Evolutionary conservation across 2,329 filamentous ascomycete genomes (phyloP), one percentile per base, ranked within the genome.

Genomic region (Claviceps digitariae): DNA sequence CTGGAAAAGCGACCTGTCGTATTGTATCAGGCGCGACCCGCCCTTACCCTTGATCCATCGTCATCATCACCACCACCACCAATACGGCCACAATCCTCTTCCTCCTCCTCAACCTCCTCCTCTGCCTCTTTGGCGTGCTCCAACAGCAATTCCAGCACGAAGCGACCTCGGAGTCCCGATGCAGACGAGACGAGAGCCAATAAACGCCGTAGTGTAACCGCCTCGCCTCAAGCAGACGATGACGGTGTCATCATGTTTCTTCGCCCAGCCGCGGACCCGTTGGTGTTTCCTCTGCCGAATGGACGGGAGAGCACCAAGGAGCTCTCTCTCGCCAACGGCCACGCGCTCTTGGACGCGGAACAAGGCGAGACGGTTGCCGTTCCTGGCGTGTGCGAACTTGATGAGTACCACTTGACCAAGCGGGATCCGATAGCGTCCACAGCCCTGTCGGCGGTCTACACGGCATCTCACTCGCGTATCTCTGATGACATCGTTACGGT

Each of bases 211-310:
- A 63, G 67, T 36, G 66, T 67, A 1, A 64, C 66, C 25, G 57
- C 59, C 54, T 53, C 61, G 54, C 54, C 61, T 53, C 48, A 57
- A 38, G 62, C 65, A n/a, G 68, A 75, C 41, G 74, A 75, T 40
- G 74, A 78, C 50, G 71, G 74, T n/a, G 73, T 77, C 55, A 75
- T 80, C 58, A 74, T 80, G 69, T 76, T 80, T 56, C 63, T 79
- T 23, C 71, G 73, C 13, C 72, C 75, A 7, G 69, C 70, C 31
- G 69, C 72, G 12, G 72, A 79, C 46, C 72, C 73, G 8, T 68
- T 79, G 1, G 71, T 79, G 23, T 76, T 79, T 55, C 74, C 76
- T 4, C 67, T 77, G 5, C 74, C 77, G 2, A 73, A 72, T 17
- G 68, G 68, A 3, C 66, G 68, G 46, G 73, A 72, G 56, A 68